Evolutionary conservation across 768 basidiomycete species (phyloP).

Genomic region (Tremella fuciformis): DNA sequence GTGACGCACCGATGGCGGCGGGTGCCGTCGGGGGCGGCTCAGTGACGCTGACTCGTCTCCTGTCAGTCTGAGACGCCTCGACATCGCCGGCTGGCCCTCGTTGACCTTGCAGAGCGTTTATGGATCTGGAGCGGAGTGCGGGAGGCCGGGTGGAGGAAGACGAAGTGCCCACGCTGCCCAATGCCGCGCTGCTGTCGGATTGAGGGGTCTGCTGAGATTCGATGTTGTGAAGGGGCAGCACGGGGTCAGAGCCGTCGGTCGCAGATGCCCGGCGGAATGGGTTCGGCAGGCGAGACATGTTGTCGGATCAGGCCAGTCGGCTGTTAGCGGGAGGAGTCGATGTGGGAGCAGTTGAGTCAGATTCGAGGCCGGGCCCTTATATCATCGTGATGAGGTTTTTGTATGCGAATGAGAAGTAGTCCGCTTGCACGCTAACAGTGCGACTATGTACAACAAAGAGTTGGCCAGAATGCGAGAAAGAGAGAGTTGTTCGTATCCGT

Average conservation of each 20-base stretch:
- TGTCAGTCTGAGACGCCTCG: neutral
- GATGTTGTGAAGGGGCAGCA: neutral
- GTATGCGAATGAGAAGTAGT: neutral
- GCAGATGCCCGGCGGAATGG: constrained; percentile 1
- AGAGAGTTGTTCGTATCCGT: no score
- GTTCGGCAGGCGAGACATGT: constrained; percentile 1
- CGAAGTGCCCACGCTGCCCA: neutral
- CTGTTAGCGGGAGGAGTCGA: neutral
- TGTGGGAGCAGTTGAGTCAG: neutral
- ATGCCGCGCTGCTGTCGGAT: neutral
- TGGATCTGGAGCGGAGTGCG: neutral
- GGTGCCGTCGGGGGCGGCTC: constrained; percentile 1
- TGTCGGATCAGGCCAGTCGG: neutral
- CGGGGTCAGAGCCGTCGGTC: neutral
- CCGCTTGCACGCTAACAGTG: neutral
- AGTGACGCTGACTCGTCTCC: constrained; percentile 1
- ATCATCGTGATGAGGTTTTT: neutral
- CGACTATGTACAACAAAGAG: no score
- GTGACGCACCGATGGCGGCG: neutral
- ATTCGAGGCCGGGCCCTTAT: neutral
- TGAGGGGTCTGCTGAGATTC: no score
- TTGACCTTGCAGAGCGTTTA: neutral
- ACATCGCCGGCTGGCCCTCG: neutral
- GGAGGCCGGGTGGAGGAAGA: neutral
- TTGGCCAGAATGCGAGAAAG: no score